Percentiles rank a stretch among this genome's conserved stretches.
phyloP scores from a whole-genome alignment of 495 filamentous ascomycete genomes.

The Penicillium argentinense region DNA sequence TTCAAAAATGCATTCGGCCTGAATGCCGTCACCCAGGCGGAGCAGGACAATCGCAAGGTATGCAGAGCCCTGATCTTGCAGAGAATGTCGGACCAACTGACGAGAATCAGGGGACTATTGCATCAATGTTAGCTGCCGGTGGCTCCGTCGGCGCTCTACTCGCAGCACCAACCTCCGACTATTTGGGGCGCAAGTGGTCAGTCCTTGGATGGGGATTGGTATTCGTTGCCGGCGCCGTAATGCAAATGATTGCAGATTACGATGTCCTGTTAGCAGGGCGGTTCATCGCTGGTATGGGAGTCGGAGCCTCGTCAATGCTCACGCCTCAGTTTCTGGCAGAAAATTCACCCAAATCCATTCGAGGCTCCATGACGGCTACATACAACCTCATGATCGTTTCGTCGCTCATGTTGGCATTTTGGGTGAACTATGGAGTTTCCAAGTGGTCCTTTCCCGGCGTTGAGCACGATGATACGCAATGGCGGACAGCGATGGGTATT shows the following conservation, averaged over 20 bases:
- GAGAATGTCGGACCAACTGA: too few relatives aligned
- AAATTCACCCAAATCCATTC: conserved; percentile 33
- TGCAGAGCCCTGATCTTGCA: too few relatives aligned
- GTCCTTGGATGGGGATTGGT: conserved; percentile 49
- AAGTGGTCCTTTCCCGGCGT: conserved; percentile 21
- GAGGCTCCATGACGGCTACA: conserved; percentile 26
- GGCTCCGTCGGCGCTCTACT: conserved; percentile 58
- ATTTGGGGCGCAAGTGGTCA: conserved; percentile 52
- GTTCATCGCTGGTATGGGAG: conserved; percentile 46
- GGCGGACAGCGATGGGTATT: conserved; percentile 45
- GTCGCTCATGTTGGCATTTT: conserved; percentile 28
- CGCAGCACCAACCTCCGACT: conserved; percentile 54
- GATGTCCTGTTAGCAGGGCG: conserved; percentile 28
- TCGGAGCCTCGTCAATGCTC: conserved; percentile 22
- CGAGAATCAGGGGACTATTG: conserved; percentile 64
- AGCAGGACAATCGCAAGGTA: conserved; percentile 23
- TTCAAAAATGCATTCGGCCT: conserved; percentile 46
- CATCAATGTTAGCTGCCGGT: conserved; percentile 59
- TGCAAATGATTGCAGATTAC: conserved; percentile 55
- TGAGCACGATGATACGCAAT: conserved; percentile 37
- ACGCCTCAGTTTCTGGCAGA: conserved; percentile 24
- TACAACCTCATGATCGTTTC: conserved; percentile 30
- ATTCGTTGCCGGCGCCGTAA: conserved; percentile 58
- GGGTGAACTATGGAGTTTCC: conserved; percentile 27
- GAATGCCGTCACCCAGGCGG: conserved; percentile 11